Evolutionary conservation across 495 filamentous ascomycete species (phyloP).

Genomic region (Penicillium coffeae): DNA sequence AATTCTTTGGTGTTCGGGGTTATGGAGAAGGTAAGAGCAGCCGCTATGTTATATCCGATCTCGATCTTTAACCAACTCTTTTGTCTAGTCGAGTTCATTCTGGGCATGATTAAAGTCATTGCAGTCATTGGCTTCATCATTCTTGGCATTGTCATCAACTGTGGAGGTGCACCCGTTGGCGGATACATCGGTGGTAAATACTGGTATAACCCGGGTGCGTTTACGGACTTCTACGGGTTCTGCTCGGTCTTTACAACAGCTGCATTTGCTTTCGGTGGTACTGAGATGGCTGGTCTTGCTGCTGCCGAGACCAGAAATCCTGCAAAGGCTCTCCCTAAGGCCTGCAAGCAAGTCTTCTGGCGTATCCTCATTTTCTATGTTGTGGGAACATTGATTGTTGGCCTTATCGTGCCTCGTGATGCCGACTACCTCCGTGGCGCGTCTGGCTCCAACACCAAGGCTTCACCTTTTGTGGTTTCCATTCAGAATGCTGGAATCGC

Average conservation of each 20-base stretch:
- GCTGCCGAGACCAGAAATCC: constrained; percentile 68
- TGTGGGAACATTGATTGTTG: constrained; percentile 67
- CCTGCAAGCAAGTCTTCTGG: constrained; percentile 74
- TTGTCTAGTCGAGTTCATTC: constrained; percentile 46
- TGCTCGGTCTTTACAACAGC: constrained; percentile 71
- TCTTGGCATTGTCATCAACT: constrained; percentile 64
- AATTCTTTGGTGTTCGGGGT: constrained; percentile 57
- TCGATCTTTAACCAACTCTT: too few species aligned
- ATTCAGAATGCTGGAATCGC: constrained; percentile 62
- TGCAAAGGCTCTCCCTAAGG: constrained; percentile 58
- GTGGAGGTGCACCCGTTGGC: constrained; percentile 56
- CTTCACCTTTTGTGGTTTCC: constrained; percentile 72
- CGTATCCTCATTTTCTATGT: constrained; percentile 75
- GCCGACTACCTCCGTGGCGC: constrained; percentile 41
- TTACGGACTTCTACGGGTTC: constrained; percentile 67
- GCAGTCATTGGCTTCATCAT: constrained; percentile 70
- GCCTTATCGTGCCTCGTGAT: constrained; percentile 62
- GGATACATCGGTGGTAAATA: constrained; percentile 58
- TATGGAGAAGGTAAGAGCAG: constrained; percentile 70
- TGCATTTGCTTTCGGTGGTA: constrained; percentile 69
- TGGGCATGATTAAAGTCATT: constrained; percentile 45
- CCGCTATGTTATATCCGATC: too few species aligned
- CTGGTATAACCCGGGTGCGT: constrained; percentile 69
- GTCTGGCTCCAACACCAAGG: constrained; percentile 47
- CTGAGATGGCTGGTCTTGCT: constrained; percentile 69